These are phyloP conservation scores for Podaxis mareebaensis DNA, from an alignment of 768 basidiomycete species.

Conservation along the genomic window DNA sequence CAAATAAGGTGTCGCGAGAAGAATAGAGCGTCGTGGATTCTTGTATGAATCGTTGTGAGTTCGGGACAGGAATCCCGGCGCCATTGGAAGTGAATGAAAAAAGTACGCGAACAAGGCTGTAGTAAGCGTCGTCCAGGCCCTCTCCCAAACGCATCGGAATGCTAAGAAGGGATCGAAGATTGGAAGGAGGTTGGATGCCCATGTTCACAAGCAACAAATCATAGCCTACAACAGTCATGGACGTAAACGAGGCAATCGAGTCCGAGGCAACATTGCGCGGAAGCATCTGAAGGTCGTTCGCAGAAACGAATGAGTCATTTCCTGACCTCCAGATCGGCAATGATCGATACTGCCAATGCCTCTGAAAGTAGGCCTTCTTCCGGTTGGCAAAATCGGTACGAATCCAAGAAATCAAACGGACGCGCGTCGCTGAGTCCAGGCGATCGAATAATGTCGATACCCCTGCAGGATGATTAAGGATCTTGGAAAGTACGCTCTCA, in stretches of 20 bases:
- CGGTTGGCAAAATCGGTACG: neutral
- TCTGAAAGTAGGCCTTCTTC: neutral
- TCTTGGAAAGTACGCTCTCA: neutral
- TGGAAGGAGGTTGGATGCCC: neutral
- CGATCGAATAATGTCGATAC: neutral
- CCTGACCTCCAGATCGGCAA: constrained; percentile 7
- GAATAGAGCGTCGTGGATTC: constrained; percentile 33
- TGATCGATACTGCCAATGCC: neutral
- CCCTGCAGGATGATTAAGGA: neutral
- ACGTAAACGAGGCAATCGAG: constrained; percentile 6
- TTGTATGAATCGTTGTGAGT: constrained; percentile 26
- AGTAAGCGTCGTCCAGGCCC: constrained; percentile 18
- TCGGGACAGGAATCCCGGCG: constrained; percentile 32
- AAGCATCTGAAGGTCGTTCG: constrained; percentile 7
- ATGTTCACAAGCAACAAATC: neutral
- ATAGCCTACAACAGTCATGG: neutral
- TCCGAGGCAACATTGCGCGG: constrained; percentile 6
- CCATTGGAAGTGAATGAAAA: neutral
- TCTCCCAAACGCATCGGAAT: constrained; percentile 17
- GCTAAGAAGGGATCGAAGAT: neutral
- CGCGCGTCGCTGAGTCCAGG: neutral
- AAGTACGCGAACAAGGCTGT: constrained; percentile 6
- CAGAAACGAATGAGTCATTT: constrained; percentile 1
- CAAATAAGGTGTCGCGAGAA: constrained; percentile 33
- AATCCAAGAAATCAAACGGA: neutral